Percentiles rank a stretch among this genome's conserved stretches.
Conservation (phyloP, 2,329 filamentous ascomycete genomes). For the Fusarium goolgardi region DNA sequence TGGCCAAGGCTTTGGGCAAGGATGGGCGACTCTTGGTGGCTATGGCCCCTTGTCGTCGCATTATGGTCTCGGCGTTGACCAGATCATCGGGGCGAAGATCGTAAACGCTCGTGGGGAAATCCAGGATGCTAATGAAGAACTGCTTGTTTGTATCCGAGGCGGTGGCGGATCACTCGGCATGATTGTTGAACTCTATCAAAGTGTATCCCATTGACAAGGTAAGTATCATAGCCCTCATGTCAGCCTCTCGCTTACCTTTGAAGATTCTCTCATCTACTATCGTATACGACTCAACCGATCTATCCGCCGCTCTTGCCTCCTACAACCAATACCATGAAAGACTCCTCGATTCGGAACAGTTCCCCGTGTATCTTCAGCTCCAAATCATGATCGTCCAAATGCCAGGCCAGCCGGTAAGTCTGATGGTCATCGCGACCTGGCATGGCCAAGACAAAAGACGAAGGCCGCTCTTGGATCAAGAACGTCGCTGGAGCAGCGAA, state of each 20-base stretch:
- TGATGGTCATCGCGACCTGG: background rate
- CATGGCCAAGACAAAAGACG: background rate
- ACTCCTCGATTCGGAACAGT: background rate
- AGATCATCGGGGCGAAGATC: conserved; percentile 16
- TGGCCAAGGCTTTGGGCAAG: background rate
- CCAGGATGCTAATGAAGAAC: conserved; percentile 6
- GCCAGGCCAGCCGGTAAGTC: background rate
- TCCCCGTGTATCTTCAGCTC: accelerated
- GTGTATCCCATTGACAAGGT: conserved; percentile 1
- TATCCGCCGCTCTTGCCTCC: accelerated
- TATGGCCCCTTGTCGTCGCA: conserved; percentile 9
- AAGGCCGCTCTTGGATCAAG: background rate
- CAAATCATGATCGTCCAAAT: background rate
- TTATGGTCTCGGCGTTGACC: conserved; percentile 18
- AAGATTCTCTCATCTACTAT: background rate
- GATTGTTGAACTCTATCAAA: conserved; percentile 16
- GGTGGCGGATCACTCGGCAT: conserved; percentile 15
- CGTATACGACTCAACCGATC: conserved; percentile 2
- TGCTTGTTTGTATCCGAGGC: conserved; percentile 17
- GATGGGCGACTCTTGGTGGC: conserved; percentile 26
- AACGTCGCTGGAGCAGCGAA: background rate
- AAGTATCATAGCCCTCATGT: accelerated
- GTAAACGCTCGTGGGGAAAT: conserved; percentile 9
- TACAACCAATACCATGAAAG: conserved; percentile 8
- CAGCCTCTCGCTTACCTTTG: accelerated